Base-by-base conservation (phyloP, 2,329 filamentous ascomycete genomes). In the Fusarium azukiicola region DNA sequence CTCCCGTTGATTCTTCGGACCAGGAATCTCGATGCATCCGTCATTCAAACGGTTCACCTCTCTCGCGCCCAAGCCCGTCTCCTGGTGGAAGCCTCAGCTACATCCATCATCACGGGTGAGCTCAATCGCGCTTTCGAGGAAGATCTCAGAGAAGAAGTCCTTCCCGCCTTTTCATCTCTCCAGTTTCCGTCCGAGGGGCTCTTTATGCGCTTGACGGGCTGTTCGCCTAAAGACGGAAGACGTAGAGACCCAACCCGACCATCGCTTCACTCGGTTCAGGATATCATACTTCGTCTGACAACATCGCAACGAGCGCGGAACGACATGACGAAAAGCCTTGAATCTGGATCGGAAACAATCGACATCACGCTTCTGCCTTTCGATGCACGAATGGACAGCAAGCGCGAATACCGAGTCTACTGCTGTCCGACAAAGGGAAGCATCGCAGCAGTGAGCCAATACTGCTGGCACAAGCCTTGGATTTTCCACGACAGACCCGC, bases 151-250 rank as follows among this genome's bases (percentile, higher is more conserved):
- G 85, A 86, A 9, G 82, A 84, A 9, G 79, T 88, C 13, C 54
- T 77, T 4, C 84, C 84, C 2, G 56, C 75, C 7, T 84, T 85
- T 47, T 67, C 68, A 4, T 74, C 68, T 1, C 80, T 85, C 10
- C 61, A 27, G 1, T 87, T 87, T 61, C 84, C 88, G 0, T 79
- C 81, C 1, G 79, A 86, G 49, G 86, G 87, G 0, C 77, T 90
- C n/a, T 90, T 90, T 72, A 84, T 89, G 72, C 85, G 88, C 16
- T 82, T 90, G 21, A 86, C 87, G 38, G 85, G 85, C 17, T 90
- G 87, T 73, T 90, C 88, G 13, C 83, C 88, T 5, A 90, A 90
- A 75, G 89, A 90, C 72, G 87, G 85, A 3, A 79, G 80, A 13
- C 67, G 70, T 14, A 69, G 47, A 23, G 75, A 68, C 10, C 84